A percentile compares a stretch with the other conserved stretches of the same genome.
Conservation (phyloP, 1,284 basidiomycete species). For the Leccinum pachyderme region DNA sequence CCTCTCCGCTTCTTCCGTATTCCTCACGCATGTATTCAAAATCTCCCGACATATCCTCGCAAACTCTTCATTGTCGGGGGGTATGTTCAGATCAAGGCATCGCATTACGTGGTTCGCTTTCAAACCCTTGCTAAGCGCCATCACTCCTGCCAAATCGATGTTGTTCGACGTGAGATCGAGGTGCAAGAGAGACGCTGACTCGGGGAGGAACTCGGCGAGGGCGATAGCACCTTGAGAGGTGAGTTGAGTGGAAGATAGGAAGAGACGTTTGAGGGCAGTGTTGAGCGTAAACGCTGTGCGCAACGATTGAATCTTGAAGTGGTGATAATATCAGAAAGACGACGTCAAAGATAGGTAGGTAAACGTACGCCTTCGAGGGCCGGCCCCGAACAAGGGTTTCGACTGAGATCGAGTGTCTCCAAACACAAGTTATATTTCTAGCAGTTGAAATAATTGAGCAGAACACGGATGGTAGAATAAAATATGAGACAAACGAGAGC, state of each 20-base stretch:
- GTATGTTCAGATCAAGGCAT: constrained; percentile 92
- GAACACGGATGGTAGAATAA: neutral
- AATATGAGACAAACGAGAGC: constrained; percentile 66
- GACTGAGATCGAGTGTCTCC: constrained; percentile 91
- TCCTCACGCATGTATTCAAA: constrained; percentile 81
- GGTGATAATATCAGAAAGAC: neutral
- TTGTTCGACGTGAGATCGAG: constrained; percentile 83
- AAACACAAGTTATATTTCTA: constrained; percentile 92
- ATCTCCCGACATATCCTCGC: constrained; percentile 82
- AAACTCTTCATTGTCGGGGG: constrained; percentile 84
- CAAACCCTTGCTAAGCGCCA: constrained; percentile 86
- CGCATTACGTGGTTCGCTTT: constrained; percentile 83
- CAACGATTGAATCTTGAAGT: constrained; percentile 76
- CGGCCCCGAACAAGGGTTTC: constrained; percentile 92
- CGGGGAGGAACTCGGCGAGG: constrained; percentile 93
- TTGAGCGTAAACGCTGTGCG: constrained; percentile 93
- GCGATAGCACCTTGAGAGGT: constrained; percentile 89
- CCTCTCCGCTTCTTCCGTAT: constrained; percentile 80
- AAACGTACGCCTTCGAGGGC: constrained; percentile 76
- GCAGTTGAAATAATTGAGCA: neutral
- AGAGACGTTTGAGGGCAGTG: constrained; percentile 87
- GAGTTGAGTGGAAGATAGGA: constrained; percentile 83
- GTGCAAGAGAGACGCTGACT: constrained; percentile 84
- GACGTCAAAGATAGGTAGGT: neutral
- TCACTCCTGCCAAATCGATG: constrained; percentile 87